Conservation (phyloP, 2,329 filamentous ascomycete species). For the Pestalotiopsis sp. region DNA sequence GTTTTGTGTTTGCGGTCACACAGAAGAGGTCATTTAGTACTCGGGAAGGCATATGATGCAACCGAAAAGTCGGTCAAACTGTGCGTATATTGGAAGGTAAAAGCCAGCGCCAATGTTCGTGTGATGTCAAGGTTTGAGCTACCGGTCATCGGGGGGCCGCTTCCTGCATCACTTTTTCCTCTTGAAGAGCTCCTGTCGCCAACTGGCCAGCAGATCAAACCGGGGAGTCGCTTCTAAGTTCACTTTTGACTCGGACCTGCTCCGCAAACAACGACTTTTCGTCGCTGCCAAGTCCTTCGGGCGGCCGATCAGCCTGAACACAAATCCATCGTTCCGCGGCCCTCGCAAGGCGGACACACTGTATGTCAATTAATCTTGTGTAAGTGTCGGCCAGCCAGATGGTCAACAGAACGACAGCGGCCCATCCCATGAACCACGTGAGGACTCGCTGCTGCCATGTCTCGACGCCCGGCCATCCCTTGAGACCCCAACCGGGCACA, state of each 20-base stretch:
- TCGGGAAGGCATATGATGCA: neutral
- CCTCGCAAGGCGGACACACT: neutral
- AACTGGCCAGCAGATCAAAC: neutral
- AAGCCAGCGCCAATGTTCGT: neutral
- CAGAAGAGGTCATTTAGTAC: neutral
- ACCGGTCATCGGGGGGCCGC: neutral
- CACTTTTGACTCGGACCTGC: neutral
- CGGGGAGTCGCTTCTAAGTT: neutral
- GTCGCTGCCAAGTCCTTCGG: neutral
- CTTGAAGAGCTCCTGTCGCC: neutral
- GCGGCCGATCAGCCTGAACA: neutral
- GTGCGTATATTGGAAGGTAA: neutral
- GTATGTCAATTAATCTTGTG: neutral
- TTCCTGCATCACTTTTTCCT: neutral
- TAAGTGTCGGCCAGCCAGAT: slow-evolving; percentile 6
- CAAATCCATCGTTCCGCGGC: neutral
- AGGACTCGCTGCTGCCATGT: neutral
- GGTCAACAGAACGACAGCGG: neutral
- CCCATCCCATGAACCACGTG: neutral
- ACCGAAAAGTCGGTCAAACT: neutral
- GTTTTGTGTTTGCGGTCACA: neutral
- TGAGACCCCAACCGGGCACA: slow-evolving; percentile 20
- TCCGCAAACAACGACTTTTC: neutral
- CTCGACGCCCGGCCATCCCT: neutral
- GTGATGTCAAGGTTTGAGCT: neutral